Conservation (phyloP, 495 filamentous ascomycete species). For the Polyplosphaeria fusca region DNA sequence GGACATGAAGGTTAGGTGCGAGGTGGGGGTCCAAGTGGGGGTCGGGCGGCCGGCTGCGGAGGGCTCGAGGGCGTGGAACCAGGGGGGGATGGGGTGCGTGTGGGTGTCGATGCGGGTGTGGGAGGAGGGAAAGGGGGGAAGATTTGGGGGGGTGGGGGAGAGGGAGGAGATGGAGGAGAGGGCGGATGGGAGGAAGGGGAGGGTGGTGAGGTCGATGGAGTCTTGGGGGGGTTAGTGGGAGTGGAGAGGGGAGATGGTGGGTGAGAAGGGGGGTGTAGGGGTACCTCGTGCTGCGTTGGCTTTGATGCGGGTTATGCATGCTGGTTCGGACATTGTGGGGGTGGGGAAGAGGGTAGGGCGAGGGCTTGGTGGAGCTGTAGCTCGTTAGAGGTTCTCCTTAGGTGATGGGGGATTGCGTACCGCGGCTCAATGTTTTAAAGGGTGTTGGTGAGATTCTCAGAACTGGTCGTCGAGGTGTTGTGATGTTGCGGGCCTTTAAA, state of each 20-base stretch:
- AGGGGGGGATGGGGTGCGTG: constrained; percentile 28
- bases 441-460: not conserved
- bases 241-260: not conserved
- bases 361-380: not conserved
- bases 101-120: constrained; percentile 33
- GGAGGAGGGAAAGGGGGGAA: constrained; percentile 13
- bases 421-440: not conserved
- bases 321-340: not conserved
- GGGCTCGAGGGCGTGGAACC: constrained; percentile 33
- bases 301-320: not conserved
- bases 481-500: not conserved
- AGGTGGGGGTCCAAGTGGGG: constrained; percentile 21
- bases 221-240: not conserved
- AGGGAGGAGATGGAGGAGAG: constrained; percentile 8
- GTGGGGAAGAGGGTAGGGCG: not conserved
- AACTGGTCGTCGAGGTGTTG: not conserved
- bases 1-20: constrained; percentile 31
- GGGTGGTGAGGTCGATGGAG: constrained; percentile 2
- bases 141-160: not conserved
- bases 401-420: not conserved
- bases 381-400: not conserved
- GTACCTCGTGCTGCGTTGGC: not conserved
- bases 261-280: not conserved
- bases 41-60: constrained; percentile 25
- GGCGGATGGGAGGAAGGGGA: constrained; percentile 12